These are phyloP conservation scores for Stereocaulon alpinum DNA, from an alignment of 495 filamentous ascomycete species.

Conservation along the genomic window DNA sequence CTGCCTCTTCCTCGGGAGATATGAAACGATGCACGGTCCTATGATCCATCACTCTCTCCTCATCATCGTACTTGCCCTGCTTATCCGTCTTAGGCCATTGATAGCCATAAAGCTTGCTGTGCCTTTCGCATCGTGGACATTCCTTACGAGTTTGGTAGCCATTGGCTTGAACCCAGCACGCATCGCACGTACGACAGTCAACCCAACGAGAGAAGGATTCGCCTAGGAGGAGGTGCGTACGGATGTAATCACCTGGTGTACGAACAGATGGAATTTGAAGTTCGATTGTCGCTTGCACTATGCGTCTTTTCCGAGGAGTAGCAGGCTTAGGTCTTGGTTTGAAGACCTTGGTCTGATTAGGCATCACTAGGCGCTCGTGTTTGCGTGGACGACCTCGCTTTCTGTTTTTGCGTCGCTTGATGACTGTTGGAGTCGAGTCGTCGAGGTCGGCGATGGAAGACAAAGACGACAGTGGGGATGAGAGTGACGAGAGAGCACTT, in stretches of 20 bases:
- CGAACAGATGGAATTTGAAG: constrained; percentile 36
- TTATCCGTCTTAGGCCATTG: constrained; percentile 91
- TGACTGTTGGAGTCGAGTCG: not conserved
- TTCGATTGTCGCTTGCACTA: constrained; percentile 36
- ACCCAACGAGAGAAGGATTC: constrained; percentile 74
- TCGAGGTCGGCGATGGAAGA: constrained; percentile 11
- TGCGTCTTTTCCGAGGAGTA: constrained; percentile 20
- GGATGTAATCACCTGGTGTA: constrained; percentile 67
- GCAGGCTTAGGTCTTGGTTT: not conserved
- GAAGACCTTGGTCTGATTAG: constrained; percentile 1
- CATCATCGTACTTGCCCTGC: constrained; percentile 58
- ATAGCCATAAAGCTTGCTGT: constrained; percentile 91
- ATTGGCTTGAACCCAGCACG: constrained; percentile 74
- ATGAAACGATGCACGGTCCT: constrained; percentile 62
- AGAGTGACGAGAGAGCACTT: constrained; percentile 10
- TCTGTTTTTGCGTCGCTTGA: not conserved
- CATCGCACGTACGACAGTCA: constrained; percentile 69
- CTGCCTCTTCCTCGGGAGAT: constrained; percentile 52
- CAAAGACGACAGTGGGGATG: constrained; percentile 10
- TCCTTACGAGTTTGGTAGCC: constrained; percentile 74
- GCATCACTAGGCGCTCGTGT: constrained; percentile 8
- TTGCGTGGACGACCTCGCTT: constrained; percentile 5
- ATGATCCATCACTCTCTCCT: constrained; percentile 67
- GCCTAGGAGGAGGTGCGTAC: constrained; percentile 59
- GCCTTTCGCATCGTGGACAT: constrained; percentile 87